phyloP scores from a whole-genome alignment of 2,329 filamentous ascomycete genomes.

The Gliomastix tumulicola region DNA sequence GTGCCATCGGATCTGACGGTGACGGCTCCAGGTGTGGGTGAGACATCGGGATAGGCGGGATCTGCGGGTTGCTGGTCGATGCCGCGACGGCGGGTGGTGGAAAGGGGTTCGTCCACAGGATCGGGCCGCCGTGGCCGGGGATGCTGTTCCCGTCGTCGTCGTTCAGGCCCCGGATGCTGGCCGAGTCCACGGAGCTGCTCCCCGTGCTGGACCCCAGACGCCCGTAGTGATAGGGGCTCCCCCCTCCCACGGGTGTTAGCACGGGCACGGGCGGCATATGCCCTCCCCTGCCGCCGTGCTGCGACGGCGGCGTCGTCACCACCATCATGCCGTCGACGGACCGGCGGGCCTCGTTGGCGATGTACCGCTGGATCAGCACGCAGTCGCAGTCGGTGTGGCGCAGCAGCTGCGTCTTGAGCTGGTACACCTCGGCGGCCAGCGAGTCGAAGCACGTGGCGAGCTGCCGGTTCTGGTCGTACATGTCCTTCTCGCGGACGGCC shows the following conservation, averaged over 20 bases:
- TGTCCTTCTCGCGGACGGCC: constrained; percentile 15
- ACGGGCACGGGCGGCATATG: background rate
- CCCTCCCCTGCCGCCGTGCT: background rate
- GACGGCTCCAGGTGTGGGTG: too few species aligned
- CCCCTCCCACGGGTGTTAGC: too few species aligned
- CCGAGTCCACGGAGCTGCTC: too few species aligned
- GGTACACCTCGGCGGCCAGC: constrained; percentile 17
- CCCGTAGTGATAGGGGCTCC: too few species aligned
- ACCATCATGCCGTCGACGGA: constrained; percentile 14
- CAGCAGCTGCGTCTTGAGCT: constrained; percentile 19
- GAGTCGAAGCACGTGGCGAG: constrained; percentile 16
- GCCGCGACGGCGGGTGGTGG: too few species aligned
- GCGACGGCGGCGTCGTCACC: background rate
- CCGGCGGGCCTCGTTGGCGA: constrained; percentile 19
- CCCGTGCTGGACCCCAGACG: too few species aligned
- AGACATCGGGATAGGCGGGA: too few species aligned
- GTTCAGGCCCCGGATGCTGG: too few species aligned
- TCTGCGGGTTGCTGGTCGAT: too few species aligned
- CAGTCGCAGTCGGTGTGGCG: constrained; percentile 21
- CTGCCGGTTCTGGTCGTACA: constrained; percentile 20
- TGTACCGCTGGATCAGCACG: constrained; percentile 20
- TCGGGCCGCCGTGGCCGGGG: background rate
- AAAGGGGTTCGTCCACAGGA: background rate
- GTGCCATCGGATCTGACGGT: too few species aligned
- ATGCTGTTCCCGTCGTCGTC: too few species aligned